These are phyloP conservation scores for Theobroma cacao DNA, from an alignment of 345 rosid genomes.

Conservation along the genomic window DNA sequence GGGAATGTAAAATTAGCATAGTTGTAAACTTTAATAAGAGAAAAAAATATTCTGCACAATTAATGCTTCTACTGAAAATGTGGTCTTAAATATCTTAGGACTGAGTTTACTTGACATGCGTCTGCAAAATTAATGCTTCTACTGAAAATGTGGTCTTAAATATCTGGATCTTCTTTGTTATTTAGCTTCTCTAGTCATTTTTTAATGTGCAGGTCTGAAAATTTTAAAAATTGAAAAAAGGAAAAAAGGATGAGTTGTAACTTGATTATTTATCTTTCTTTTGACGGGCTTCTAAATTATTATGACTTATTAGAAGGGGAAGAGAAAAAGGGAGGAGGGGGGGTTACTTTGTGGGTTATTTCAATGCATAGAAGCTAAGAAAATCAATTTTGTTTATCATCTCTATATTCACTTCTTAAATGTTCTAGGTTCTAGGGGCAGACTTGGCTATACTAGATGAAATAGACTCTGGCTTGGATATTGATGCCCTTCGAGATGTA, in stretches of 20 bases:
- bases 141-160: background rate
- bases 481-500: constrained; percentile 91
- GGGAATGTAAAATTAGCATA: background rate
- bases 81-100: background rate
- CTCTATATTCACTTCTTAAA: background rate
- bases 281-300: background rate
- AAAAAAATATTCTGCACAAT: background rate
- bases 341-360: background rate
- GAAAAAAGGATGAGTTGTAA: background rate
- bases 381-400: constrained; percentile 4
- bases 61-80: background rate
- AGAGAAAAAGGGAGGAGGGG: background rate
- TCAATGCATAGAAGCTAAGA: background rate
- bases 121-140: background rate
- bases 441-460: constrained; percentile 90
- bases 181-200: background rate
- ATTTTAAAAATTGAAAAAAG: background rate
- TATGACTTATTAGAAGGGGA: background rate
- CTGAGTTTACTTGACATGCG: background rate
- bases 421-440: constrained; percentile 80
- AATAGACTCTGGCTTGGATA: constrained; percentile 95
- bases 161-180: background rate
- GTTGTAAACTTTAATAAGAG: background rate
- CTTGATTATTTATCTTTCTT: background rate
- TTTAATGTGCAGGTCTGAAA: background rate